Evolutionary conservation across 257 asterid genomes (phyloP), one percentile per base, ranked within the genome.

Genomic region (Nicotiana undulata): DNA sequence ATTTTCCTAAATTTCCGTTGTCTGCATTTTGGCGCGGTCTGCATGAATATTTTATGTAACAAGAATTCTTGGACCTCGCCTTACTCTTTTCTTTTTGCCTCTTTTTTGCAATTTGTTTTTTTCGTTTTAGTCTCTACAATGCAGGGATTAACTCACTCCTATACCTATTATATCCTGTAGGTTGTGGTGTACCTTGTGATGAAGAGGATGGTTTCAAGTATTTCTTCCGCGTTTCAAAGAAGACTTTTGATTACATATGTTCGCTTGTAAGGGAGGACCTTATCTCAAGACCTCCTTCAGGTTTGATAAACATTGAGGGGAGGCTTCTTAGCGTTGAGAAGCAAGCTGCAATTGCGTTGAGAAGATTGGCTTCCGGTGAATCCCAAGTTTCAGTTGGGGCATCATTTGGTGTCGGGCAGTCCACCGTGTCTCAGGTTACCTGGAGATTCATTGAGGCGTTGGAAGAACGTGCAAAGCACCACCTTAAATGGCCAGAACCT

Each of bases 281-380:
- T n/a, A 93, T 96, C 85, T 94, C 99, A 74, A 86, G 98, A 61
- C 99, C 98, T 20, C 99, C 99, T 82, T 94, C 98, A 0, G 99
- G 99, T 12, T 97, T 96, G 80, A 94, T 96, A 83, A 96, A 96
- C 88, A 96, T 94, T 5, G 99, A 96, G 74, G 99, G 99, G 20
- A 85, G 98, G 88, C 99, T 96, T 81, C 91, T 96, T 10, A 94
- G 98, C 81, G 99, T 96, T 64, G 98, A 94, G 84, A 96, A 96
- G 89, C 99, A 94, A 88, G 99, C 92, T 67, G 99, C 98, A 1
- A 96, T 96, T 60, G 99, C 99, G 15, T 52, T 96, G 55, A 86
- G 97, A 83, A 85, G 99, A 67, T 83, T 96, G 74, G 98, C 99
- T 66, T 96, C 99, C 0, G 99, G 98, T 15, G 99, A 96, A 82